These are phyloP conservation scores for Podila minutissima DNA, from an alignment of 192 early-diverging fungal genomes.

Conservation along the genomic window DNA sequence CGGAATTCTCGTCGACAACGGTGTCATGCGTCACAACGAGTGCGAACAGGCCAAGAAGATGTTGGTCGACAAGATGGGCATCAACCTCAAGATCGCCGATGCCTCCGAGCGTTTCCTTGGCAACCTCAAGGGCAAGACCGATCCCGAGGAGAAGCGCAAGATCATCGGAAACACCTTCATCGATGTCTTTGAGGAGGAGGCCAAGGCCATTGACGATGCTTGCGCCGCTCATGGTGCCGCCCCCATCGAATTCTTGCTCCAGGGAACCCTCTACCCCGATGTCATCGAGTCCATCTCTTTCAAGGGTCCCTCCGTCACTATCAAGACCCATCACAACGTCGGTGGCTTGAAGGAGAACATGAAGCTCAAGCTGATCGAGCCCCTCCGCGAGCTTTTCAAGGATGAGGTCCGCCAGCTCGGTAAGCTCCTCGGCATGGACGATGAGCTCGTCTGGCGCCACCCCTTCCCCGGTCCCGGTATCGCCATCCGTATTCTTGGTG, in stretches of 20 bases:
- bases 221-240: slow-evolving; percentile 76
- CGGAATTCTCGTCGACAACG: slow-evolving; percentile 97
- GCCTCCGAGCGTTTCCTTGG: slow-evolving; percentile 86
- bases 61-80: slow-evolving; percentile 89
- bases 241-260: slow-evolving; percentile 93
- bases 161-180: slow-evolving; percentile 99
- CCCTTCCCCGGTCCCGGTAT: slow-evolving; percentile 99
- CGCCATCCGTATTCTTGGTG: slow-evolving; percentile 96
- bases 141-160: slow-evolving; percentile 98
- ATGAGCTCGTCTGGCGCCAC: slow-evolving; percentile 98
- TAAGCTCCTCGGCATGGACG: slow-evolving; percentile 86
- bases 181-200: slow-evolving; percentile 96
- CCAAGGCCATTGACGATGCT: slow-evolving; percentile 84
- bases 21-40: slow-evolving; percentile 98
- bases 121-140: slow-evolving; percentile 89
- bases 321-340: slow-evolving; percentile 99
- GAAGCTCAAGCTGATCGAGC: slow-evolving; percentile 98
- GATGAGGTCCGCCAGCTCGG: slow-evolving; percentile 99
- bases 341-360: slow-evolving; percentile 96
- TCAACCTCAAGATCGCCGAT: slow-evolving; percentile 95
- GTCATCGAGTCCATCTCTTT: slow-evolving; percentile 99
- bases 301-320: slow-evolving; percentile 98
- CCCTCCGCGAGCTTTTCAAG: slow-evolving; percentile 98
- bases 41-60: slow-evolving; percentile 86
- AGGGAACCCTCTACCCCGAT: slow-evolving; percentile 98